A percentile compares a stretch with the other conserved stretches of the same genome.
Evolutionary conservation across 192 early-diverging fungal species (phyloP).

Genomic region (Coemansia sp.): DNA sequence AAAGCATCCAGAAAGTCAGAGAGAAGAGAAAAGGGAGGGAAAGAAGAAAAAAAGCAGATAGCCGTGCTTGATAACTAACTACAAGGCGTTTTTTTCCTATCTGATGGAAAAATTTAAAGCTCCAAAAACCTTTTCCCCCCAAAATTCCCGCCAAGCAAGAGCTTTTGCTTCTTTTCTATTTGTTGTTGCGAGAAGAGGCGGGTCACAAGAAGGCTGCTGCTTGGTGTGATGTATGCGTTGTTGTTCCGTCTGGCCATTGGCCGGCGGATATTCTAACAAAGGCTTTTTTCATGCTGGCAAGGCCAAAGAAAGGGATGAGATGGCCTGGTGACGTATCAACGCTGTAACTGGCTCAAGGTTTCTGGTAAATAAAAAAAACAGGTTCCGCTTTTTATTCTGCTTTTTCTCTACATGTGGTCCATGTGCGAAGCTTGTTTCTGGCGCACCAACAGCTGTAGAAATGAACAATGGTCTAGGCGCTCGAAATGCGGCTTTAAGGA

Average conservation of each 20-base stretch:
- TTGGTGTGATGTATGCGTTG: too few relatives aligned
- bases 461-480: too few relatives aligned
- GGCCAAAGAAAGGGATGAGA: background rate
- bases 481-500: too few relatives aligned
- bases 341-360: too few relatives aligned
- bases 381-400: too few relatives aligned
- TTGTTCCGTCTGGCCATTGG: too few relatives aligned
- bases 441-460: too few relatives aligned
- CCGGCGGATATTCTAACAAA: background rate
- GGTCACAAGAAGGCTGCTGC: too few relatives aligned
- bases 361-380: too few relatives aligned
- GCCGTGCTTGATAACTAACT: background rate
- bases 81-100: background rate
- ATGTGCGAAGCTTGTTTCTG: too few relatives aligned
- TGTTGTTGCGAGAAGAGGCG: too few relatives aligned
- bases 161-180: background rate
- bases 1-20: background rate
- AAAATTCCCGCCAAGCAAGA: conserved; percentile 1
- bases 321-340: background rate
- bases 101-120: background rate
- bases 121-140: conserved; percentile 3
- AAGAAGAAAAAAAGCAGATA: background rate
- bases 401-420: too few relatives aligned
- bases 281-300: background rate
- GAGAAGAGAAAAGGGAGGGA: conserved; percentile 3